Evolutionary conservation across 208 protist genomes (phyloP).

Genomic region (Trypanosoma melophagium): DNA sequence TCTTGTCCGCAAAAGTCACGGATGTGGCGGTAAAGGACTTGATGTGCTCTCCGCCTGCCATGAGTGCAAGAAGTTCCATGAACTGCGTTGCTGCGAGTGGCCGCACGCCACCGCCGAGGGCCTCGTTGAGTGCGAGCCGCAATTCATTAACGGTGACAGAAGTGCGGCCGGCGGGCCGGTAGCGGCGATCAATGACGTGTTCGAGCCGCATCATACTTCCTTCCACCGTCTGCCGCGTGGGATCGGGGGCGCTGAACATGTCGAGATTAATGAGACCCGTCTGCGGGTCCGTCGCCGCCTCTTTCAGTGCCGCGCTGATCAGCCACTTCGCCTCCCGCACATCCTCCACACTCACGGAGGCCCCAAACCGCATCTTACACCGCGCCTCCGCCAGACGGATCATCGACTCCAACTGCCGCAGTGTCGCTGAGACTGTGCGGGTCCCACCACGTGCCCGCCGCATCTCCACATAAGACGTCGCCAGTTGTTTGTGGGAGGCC

Average conservation of each 20-base stretch:
- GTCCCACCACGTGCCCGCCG: slow-evolving; percentile 77
- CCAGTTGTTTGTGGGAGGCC: slow-evolving; percentile 87
- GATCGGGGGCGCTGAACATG: slow-evolving; percentile 87
- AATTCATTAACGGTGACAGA: slow-evolving; percentile 64
- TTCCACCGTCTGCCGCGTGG: slow-evolving; percentile 76
- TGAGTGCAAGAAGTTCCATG: slow-evolving; percentile 77
- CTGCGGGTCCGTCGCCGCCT: slow-evolving; percentile 81
- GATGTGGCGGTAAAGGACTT: slow-evolving; percentile 67
- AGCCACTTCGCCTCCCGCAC: slow-evolving; percentile 91
- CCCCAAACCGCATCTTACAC: slow-evolving; percentile 89
- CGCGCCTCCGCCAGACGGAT: slow-evolving; percentile 96
- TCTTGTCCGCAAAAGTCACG: slow-evolving; percentile 52
- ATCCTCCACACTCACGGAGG: slow-evolving; percentile 75
- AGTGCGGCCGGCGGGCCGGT: slow-evolving; percentile 38
- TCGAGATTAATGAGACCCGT: slow-evolving; percentile 90
- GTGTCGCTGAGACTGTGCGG: slow-evolving; percentile 96
- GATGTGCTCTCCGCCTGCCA: slow-evolving; percentile 75
- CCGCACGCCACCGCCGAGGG: slow-evolving; percentile 37
- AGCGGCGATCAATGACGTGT: slow-evolving; percentile 58
- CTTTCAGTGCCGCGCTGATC: slow-evolving; percentile 85
- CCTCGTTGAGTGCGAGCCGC: slow-evolving; percentile 72
- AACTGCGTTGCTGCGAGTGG: slow-evolving; percentile 70
- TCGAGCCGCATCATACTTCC: slow-evolving; percentile 77
- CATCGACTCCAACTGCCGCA: slow-evolving; percentile 98
- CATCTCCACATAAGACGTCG: slow-evolving; percentile 94